Evolutionary conservation across 768 basidiomycete genomes (phyloP).

Genomic region (Mycena sanguinolenta): DNA sequence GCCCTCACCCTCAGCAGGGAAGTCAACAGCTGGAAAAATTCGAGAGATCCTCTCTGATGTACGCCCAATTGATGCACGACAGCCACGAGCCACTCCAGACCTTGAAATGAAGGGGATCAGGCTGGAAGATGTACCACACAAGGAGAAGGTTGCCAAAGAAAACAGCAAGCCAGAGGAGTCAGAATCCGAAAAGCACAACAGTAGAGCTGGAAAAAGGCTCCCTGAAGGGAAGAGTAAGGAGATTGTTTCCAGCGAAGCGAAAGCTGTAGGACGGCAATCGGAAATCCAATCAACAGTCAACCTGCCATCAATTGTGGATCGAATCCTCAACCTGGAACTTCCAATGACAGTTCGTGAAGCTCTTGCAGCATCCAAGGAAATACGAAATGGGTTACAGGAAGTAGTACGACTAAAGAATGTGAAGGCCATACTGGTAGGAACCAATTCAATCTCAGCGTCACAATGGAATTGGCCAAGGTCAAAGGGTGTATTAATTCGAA

Average conservation of each 20-base stretch:
- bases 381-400: background rate
- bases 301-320: background rate
- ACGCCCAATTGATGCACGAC: too few species aligned
- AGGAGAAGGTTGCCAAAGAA: background rate
- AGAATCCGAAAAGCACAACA: too few species aligned
- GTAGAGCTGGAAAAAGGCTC: too few species aligned
- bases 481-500: constrained; percentile 27
- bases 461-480: background rate
- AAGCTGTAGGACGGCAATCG: background rate
- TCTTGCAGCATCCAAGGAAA: background rate
- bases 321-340: background rate
- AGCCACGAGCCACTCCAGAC: too few species aligned
- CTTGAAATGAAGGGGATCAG: too few species aligned
- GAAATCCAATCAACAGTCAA: background rate
- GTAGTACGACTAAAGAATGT: background rate
- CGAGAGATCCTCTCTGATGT: too few species aligned
- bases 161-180: background rate
- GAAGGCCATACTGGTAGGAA: background rate
- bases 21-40: too few species aligned
- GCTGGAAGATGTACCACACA: too few species aligned
- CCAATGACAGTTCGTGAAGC: background rate
- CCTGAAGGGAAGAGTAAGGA: too few species aligned
- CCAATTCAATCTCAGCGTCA: background rate
- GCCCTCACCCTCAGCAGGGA: too few species aligned
- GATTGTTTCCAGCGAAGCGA: too few species aligned